Base-by-base conservation (phyloP, 345 rosid genomes). In the Populus alba region DNA sequence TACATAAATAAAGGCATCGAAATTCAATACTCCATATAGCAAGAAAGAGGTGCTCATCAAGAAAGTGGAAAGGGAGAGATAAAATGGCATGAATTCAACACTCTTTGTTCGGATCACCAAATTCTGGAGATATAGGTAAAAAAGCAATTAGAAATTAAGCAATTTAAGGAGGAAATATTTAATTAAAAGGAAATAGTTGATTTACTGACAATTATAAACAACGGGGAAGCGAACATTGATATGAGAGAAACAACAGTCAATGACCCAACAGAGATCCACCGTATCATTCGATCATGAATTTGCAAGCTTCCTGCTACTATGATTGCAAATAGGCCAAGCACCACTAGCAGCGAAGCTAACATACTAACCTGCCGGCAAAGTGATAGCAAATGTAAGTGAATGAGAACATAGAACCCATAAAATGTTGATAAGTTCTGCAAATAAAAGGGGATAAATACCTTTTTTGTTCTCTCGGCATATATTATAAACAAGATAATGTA, bases 31-130 rank as follows among this genome's bases (percentile, higher is more conserved):
- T 62, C 98, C 98, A 49, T 90, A 95, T 1, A 89, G 75, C 13
- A 91, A 71, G 88, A 95, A 93, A 2, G 93, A 90, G 13, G 81
- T 73, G 75, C 98, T 95, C 97, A 95, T 86, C 88, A 95, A 86
- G 86, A 95, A 95, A 10, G 95, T 90, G 16, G 97, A 91, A 62
- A 95, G 88, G 10, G 98, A 95, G 39, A 95, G 91, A 79, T 81
- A 90, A 83, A 95, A 93, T 41, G 98, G 97, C 98, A 95, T 95
- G 82, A 84, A 95, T 81, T 95, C 97, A 75, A 95, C 92, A 53
- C 98, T 93, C 86, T 80, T 88, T 38, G 94, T 93, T 76, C 71
- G 87, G 31, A 95, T 87, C 81, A 95, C 98, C 87, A 93, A 74
- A 84, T 88, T 92, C 98, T 95, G 86, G 47, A 83, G 75, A 74